Conservation (phyloP, 768 basidiomycete genomes). For the Boletus subparvulus region DNA sequence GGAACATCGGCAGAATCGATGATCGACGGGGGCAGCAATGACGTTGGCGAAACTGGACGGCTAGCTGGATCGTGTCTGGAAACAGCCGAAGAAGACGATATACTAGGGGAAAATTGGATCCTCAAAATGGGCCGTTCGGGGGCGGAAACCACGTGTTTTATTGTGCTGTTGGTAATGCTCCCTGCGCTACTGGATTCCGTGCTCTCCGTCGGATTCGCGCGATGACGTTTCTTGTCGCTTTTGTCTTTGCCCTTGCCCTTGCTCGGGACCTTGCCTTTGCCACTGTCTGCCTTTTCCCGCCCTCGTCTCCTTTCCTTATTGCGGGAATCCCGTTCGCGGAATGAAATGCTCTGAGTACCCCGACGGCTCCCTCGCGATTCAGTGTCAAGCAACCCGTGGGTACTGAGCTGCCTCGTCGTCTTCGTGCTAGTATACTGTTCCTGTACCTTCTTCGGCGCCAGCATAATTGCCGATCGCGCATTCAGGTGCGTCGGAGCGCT, state of each 20-base stretch:
- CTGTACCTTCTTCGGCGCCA: constrained; percentile 76
- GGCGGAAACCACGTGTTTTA: constrained; percentile 9
- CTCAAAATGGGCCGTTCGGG: constrained; percentile 8
- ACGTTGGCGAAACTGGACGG: constrained; percentile 25
- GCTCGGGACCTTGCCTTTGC: constrained; percentile 25
- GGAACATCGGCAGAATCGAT: not conserved
- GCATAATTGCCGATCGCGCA: constrained; percentile 46
- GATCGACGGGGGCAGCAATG: constrained; percentile 10
- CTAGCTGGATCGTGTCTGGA: constrained; percentile 6
- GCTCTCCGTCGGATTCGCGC: constrained; percentile 30
- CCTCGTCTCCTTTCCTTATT: constrained; percentile 25
- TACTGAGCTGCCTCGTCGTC: constrained; percentile 64
- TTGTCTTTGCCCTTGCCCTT: constrained; percentile 34
- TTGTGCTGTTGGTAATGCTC: constrained; percentile 15
- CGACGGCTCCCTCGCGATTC: constrained; percentile 23
- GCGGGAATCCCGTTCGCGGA: constrained; percentile 20
- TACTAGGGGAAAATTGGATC: constrained; percentile 17
- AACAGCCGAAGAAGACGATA: constrained; percentile 16
- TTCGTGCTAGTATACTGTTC: constrained; percentile 75
- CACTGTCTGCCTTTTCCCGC: constrained; percentile 18
- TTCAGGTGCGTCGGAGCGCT: constrained; percentile 24
- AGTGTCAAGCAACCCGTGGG: constrained; percentile 65
- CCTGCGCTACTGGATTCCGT: constrained; percentile 34
- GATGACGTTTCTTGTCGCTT: constrained; percentile 29
- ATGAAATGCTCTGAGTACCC: constrained; percentile 10